Percentiles rank a stretch among this genome's conserved stretches.
These are phyloP conservation scores for Bryoglossum gracile DNA, from an alignment of 495 filamentous ascomycete genomes.

Conservation along the genomic window DNA sequence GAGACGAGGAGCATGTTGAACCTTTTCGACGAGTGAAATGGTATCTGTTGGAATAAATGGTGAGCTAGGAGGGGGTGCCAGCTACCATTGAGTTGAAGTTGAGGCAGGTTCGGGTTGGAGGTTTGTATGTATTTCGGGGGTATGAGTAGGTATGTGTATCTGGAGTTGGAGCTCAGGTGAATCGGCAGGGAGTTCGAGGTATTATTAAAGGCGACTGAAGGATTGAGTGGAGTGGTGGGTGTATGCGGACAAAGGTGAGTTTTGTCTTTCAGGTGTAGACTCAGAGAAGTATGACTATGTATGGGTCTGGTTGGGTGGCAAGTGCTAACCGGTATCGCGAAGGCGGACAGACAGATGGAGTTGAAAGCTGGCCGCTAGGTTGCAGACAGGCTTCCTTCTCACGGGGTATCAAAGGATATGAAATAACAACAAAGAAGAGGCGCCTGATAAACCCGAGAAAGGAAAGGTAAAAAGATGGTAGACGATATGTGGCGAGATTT, in stretches of 20 bases:
- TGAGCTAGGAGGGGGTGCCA: constrained; percentile 14
- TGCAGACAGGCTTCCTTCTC: constrained; percentile 19
- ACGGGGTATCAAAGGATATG: constrained; percentile 21
- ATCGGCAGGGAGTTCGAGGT: constrained; percentile 24
- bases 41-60: constrained; percentile 20
- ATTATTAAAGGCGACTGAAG: constrained; percentile 23
- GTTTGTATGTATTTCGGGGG: constrained; percentile 17
- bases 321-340: constrained; percentile 20
- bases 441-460: not conserved
- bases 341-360: not conserved
- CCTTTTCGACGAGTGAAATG: constrained; percentile 25
- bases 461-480: constrained; percentile 10
- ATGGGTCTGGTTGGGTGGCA: constrained; percentile 16
- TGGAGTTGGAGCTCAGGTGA: no score
- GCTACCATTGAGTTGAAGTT: constrained; percentile 19
- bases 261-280: constrained; percentile 9
- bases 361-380: constrained; percentile 15
- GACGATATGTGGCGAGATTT: no score
- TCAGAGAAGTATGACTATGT: constrained; percentile 14
- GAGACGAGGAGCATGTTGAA: constrained; percentile 48
- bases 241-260: constrained; percentile 13
- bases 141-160: constrained; percentile 21
- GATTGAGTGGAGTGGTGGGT: constrained; percentile 32
- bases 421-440: constrained; percentile 16
- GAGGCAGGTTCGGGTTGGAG: constrained; percentile 15